Conservation (phyloP, 2,329 filamentous ascomycete species). For the Verticillium nonalfalfae region DNA sequence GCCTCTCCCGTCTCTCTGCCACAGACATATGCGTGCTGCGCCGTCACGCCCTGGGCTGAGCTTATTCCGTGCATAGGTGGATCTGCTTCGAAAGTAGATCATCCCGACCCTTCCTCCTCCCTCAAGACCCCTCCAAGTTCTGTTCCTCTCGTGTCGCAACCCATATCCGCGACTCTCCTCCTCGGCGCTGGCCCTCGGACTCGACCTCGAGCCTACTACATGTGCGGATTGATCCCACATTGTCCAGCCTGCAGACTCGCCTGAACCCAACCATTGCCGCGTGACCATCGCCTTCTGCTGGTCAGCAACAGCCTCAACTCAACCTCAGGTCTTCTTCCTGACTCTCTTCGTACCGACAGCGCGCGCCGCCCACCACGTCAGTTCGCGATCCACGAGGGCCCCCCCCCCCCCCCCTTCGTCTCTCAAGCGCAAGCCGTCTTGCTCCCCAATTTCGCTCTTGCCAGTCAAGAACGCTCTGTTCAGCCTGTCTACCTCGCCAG, state of each 20-base stretch:
- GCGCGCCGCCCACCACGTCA: background rate
- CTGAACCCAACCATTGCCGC: background rate
- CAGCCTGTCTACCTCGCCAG: background rate
- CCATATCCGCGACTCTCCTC: background rate
- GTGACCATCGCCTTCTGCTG: background rate
- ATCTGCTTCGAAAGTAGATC: background rate
- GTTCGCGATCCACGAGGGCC: background rate
- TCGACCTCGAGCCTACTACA: background rate
- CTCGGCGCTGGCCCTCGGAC: background rate
- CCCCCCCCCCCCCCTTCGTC: background rate
- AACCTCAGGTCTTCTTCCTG: background rate
- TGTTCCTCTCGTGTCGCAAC: background rate
- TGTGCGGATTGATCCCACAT: background rate
- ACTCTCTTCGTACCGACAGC: background rate
- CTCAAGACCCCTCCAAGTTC: background rate
- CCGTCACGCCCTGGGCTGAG: background rate
- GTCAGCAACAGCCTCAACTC: background rate
- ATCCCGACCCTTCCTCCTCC: background rate
- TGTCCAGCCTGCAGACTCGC: background rate
- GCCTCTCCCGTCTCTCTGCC: conserved; percentile 6
- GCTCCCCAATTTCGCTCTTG: background rate
- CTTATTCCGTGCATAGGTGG: background rate
- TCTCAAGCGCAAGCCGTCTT: background rate
- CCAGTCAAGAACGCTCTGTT: background rate
- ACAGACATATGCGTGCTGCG: conserved; percentile 3